Evolutionary conservation across 306 rosid genomes (phyloP).

Genomic region (Begonia masoniana): DNA sequence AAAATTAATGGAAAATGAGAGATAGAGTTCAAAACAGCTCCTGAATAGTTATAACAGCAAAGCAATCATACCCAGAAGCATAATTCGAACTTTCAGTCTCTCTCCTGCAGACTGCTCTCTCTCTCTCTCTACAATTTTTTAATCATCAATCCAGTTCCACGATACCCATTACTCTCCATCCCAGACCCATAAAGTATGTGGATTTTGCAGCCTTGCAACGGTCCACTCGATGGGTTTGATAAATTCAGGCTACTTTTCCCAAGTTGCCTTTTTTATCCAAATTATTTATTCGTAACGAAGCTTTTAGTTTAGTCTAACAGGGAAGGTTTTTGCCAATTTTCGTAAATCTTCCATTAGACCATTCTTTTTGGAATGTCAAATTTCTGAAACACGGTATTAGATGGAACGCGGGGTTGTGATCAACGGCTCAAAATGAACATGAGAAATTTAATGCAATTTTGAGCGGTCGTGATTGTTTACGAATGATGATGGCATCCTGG

Average conservation of each 20-base stretch:
- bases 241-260: neutral
- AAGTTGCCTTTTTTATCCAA: too few species aligned
- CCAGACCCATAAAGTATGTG: neutral
- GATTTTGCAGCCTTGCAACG: neutral
- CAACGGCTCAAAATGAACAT: too few species aligned
- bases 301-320: too few species aligned
- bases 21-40: constrained; percentile 42
- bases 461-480: constrained; percentile 18
- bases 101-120: constrained; percentile 28
- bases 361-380: too few species aligned
- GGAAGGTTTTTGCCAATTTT: too few species aligned
- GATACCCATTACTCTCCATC: neutral
- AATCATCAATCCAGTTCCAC: neutral
- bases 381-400: too few species aligned
- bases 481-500: constrained; percentile 21
- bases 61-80: constrained; percentile 74
- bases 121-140: neutral
- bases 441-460: neutral
- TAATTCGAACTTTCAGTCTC: constrained; percentile 82
- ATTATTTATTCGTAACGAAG: neutral
- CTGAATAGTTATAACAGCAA: constrained; percentile 39
- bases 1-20: constrained; percentile 13
- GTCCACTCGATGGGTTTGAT: neutral
- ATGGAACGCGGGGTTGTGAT: too few species aligned
- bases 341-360: too few species aligned